Base-by-base conservation (phyloP, 345 rosid genomes). In the Diplotaxis tenuifolia region DNA sequence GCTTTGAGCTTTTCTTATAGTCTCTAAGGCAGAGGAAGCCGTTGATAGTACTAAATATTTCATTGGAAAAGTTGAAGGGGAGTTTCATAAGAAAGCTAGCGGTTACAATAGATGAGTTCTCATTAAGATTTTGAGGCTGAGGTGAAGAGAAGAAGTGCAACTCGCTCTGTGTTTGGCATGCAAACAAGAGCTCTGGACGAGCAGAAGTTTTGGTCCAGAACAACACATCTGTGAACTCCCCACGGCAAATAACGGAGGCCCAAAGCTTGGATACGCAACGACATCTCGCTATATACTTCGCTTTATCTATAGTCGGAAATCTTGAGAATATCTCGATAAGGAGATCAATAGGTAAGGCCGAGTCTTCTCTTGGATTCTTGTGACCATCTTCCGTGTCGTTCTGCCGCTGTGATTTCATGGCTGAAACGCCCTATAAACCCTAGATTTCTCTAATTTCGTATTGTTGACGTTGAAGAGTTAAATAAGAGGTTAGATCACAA, bases 261-360 rank as follows among this genome's bases (percentile, higher is more conserved):
- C 60, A 60, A 0, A 29, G 60, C 50, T 71, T 71, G 8, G 50
- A 47, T 20, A 71, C 60, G 16, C 75, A 71, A 0, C 75, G 67
- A 38, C 34, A 29, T 58, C 2, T 40, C 0, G 66, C 74, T 27
- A 70, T 14, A 6, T 42, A 45, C 19, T 70, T 60, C 1, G 42
- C 14, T 40, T 16, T 12, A 6, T 56, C 10, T 49, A 60, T 49
- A 6, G 42, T 8, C 2, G 73, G 45, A 4, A 70, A n/a, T n/a
- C 62, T 34, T 18, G 22, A 18, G 23, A 19, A 18, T 8, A 50
- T 18, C 22, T 50, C 55, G 12, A 50, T 7, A 18, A 50, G 22
- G 23, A 50, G 55, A 50, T 50, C 55, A 19, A 3, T 62, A 31
- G 36, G 36, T 11, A 1, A n/a, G n/a, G n/a, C n/a, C n/a, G n/a